Conservation (phyloP, 2,329 filamentous ascomycete species). For the Colletotrichum echinochloae region DNA sequence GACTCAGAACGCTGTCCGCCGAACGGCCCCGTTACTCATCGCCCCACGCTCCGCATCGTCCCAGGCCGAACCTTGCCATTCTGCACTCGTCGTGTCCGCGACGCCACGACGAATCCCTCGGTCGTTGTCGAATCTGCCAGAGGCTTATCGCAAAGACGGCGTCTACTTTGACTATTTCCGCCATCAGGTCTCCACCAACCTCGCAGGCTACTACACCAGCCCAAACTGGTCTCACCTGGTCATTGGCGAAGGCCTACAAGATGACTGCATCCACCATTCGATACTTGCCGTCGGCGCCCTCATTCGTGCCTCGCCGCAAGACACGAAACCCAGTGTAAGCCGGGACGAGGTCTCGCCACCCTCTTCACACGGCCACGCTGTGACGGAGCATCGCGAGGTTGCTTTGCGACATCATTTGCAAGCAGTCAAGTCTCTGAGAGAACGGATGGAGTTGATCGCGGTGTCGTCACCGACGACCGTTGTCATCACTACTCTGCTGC, state of each 20-base stretch:
- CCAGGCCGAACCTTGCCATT: neutral
- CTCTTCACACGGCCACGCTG: neutral
- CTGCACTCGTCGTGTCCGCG: neutral
- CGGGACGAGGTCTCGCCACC: neutral
- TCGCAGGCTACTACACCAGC: constrained; percentile 25
- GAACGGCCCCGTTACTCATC: constrained; percentile 12
- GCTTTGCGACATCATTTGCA: constrained; percentile 27
- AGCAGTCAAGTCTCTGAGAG: constrained; percentile 24
- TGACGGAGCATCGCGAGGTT: constrained; percentile 22
- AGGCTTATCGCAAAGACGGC: constrained; percentile 18
- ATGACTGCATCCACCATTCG: constrained; percentile 30
- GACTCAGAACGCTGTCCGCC: constrained; percentile 4
- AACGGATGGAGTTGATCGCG: constrained; percentile 9
- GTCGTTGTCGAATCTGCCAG: constrained; percentile 12
- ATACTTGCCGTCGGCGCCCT: constrained; percentile 31
- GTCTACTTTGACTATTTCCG: constrained; percentile 34
- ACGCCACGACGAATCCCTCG: constrained; percentile 2
- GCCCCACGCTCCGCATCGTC: constrained; percentile 7
- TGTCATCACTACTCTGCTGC: constrained; percentile 35
- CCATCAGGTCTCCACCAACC: constrained; percentile 19
- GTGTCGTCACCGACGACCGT: constrained; percentile 28
- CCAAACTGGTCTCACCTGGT: constrained; percentile 31
- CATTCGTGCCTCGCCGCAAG: constrained; percentile 10
- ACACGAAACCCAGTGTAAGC: neutral
- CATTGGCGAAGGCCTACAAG: constrained; percentile 23